These are phyloP conservation scores for Auriscalpium vulgare DNA, from an alignment of 768 basidiomycete species.

Conservation along the genomic window DNA sequence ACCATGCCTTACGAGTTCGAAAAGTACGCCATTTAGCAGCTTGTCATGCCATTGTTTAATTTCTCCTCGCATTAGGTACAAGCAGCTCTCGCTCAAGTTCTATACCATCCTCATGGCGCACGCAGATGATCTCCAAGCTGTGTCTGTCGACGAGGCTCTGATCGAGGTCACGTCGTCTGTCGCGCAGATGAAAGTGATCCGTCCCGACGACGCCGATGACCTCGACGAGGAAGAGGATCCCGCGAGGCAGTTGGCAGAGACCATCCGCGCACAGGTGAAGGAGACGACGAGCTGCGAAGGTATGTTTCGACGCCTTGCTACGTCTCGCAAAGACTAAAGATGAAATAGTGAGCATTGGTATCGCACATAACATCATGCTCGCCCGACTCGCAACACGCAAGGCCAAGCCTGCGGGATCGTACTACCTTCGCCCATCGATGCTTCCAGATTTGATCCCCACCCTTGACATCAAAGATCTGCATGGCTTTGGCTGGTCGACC, in stretches of 20 bases:
- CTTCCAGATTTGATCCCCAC: conserved; percentile 51
- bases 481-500: conserved; percentile 76
- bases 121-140: conserved; percentile 89
- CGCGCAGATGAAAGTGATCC: conserved; percentile 24
- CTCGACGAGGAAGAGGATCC: conserved; percentile 35
- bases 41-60: neutral
- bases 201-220: conserved; percentile 22
- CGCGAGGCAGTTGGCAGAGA: conserved; percentile 74
- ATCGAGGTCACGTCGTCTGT: conserved; percentile 75
- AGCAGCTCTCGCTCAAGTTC: conserved; percentile 74
- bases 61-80: conserved; percentile 52
- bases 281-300: conserved; percentile 83
- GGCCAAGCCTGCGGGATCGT: conserved; percentile 88
- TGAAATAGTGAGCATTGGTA: conserved; percentile 77
- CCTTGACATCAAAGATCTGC: conserved; percentile 71
- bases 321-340: neutral
- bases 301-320: conserved; percentile 23
- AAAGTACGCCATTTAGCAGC: conserved; percentile 32
- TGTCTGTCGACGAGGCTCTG: conserved; percentile 93
- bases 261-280: conserved; percentile 68
- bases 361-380: conserved; percentile 85
- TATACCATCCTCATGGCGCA: conserved; percentile 88
- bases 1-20: conserved; percentile 96
- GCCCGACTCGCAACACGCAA: conserved; percentile 85
- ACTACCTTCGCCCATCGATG: conserved; percentile 55